Base-by-base conservation (phyloP, 768 basidiomycete genomes). In the Mycena amicta region DNA sequence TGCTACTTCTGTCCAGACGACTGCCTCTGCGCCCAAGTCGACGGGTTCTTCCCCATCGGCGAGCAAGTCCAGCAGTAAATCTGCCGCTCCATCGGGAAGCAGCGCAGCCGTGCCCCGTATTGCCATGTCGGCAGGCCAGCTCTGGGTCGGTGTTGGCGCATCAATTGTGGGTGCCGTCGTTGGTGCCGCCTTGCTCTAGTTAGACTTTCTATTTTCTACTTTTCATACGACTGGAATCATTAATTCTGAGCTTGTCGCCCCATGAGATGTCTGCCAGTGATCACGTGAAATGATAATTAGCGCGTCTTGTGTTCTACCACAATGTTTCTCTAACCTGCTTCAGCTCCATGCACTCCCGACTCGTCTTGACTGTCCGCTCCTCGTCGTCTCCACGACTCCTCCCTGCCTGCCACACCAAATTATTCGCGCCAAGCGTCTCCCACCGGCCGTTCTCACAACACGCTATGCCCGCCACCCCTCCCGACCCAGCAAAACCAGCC, bases 121-220 rank as follows among this genome's bases (percentile, higher is more conserved):
- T 18, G 33, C 33, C 11, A 8, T 18, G 33, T 37, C 33, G 18
- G 18, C 8, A 8, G 33, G 43, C 8, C 6, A 53, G 16, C 18
- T 60, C 6, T 57, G 47, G 62, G n/a, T 63, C 2, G 62, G 52
- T 28, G 51, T 63, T 27, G 52, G 18, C 4, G 46, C 46, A 46
- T 65, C 74, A n/a, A 54, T 75, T 31, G 26, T 76, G 15, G 69
- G 74, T 50, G 75, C 74, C 1, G 55, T 75, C 22, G 66, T 77
- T 43, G 77, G 75, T 60, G 71, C 68, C 55, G 63, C 74, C 23
- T 64, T 76, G 60, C 72, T 80, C 65, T 80, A 70, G 74, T 57
- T 45, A 3, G 26, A 37, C 8, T 37, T 37, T 37, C 33, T 8
- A 37, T 37, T 37, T 37, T 18, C 11, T 8, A 18, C 33, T 37